These are phyloP conservation scores for Crucibulum laeve DNA, from an alignment of 768 basidiomycete genomes.

Conservation along the genomic window DNA sequence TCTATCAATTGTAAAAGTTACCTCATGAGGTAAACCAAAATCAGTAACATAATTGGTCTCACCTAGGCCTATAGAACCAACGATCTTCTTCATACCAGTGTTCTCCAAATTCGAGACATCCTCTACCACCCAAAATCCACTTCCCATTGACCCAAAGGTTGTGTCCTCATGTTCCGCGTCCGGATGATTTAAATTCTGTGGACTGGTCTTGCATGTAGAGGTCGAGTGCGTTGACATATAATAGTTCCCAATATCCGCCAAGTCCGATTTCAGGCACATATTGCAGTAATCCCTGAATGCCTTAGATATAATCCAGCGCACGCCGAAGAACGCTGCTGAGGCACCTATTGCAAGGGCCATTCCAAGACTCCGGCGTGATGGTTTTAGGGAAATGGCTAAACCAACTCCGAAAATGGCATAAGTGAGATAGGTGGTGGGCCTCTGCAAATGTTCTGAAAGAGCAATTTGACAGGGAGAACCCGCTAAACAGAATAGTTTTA, in stretches of 20 bases:
- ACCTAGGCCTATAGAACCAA: conserved; percentile 13
- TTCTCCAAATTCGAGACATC: background rate
- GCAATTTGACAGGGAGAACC: conserved; percentile 7
- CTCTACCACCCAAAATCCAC: conserved; percentile 16
- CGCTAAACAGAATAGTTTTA: conserved; percentile 5
- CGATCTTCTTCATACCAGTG: conserved; percentile 2
- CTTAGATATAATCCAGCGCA: conserved; percentile 7
- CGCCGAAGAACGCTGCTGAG: conserved; percentile 3
- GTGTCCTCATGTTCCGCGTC: background rate
- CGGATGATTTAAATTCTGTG: background rate
- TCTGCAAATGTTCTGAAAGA: background rate
- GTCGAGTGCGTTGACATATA: too few species aligned
- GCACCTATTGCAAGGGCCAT: background rate
- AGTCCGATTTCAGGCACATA: conserved; percentile 10
- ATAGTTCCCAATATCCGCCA: conserved; percentile 11
- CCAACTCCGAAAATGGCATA: conserved; percentile 5
- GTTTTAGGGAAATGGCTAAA: background rate
- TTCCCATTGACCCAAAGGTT: background rate
- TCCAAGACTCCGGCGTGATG: background rate
- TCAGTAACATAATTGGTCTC: background rate
- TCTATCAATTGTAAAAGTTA: conserved; percentile 1
- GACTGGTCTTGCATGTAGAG: background rate
- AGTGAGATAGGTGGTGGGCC: conserved; percentile 4
- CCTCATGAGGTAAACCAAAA: background rate
- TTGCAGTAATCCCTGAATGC: conserved; percentile 6